Evolutionary conservation across 2,329 filamentous ascomycete species (phyloP).

Genomic region (Phialocephala subalpina): DNA sequence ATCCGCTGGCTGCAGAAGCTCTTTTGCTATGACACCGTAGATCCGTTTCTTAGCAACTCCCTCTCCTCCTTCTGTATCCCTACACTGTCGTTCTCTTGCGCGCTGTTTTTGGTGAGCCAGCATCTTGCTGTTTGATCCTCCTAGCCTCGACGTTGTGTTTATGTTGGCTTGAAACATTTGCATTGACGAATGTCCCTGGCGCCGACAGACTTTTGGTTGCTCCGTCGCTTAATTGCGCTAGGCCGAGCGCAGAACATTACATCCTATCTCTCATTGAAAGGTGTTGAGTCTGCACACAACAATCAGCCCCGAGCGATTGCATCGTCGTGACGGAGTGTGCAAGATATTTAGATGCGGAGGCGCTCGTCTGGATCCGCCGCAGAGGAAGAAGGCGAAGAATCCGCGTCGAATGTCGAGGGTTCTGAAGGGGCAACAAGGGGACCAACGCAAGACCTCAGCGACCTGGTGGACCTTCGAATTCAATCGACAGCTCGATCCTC

Average conservation of each 20-base stretch:
- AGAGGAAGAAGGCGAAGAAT: conserved; percentile 46
- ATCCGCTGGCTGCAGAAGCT: conserved; percentile 11
- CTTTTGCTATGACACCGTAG: conserved; percentile 11
- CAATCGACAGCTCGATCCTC: conserved; percentile 34
- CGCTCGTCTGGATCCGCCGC: conserved; percentile 45
- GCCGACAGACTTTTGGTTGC: neutral
- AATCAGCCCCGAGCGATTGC: conserved; percentile 28
- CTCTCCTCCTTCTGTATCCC: neutral
- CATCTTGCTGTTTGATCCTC: conserved; percentile 10
- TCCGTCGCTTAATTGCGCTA: conserved; percentile 5
- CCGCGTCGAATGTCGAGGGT: conserved; percentile 34
- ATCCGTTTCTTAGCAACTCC: conserved; percentile 9
- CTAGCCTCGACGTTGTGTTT: conserved; percentile 3
- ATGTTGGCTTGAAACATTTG: conserved; percentile 5
- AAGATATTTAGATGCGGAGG: conserved; percentile 46
- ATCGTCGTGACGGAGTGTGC: conserved; percentile 37
- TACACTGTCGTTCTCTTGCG: conserved; percentile 11
- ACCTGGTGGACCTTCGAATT: conserved; percentile 29
- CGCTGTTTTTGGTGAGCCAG: neutral
- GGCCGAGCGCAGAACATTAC: neutral
- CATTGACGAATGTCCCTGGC: neutral
- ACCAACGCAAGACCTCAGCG: conserved; percentile 29
- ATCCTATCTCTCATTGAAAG: too few species aligned
- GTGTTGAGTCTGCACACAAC: too few species aligned
- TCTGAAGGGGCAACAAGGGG: conserved; percentile 32